Evolutionary conservation across 805 yeast species (phyloP), one percentile per base, ranked within the genome.

Genomic region (Starmerella tilneyi): DNA sequence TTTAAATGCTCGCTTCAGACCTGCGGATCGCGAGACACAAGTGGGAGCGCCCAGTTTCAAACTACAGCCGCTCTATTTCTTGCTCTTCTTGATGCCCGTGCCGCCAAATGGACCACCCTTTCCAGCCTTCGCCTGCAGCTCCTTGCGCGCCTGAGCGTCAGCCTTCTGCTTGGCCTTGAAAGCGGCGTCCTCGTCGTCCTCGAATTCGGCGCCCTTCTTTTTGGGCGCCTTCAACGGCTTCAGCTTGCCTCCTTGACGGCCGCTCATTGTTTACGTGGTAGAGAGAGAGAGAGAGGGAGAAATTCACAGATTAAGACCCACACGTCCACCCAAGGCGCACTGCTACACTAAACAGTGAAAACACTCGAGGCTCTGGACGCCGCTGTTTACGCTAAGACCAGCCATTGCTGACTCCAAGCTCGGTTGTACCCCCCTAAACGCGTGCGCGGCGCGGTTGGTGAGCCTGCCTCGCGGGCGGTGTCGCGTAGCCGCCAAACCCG

Each of bases 211-310:
- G 75, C 85, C 85, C 80, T 81, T 77, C 70, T 84, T 89, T 69
- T 84, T 89, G 56, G 89, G 82, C 8, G 78, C 78, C 75, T 81
- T 81, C 56, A 82, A 71, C 42, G 79, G 96, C 78, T 88, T 88
- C 49, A 88, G 78, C 65, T 88, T 88, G 61, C 96, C 96, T 62
- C 96, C 96, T 73, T 88, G 96, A 71, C 96, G 86, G 59, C 94
- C 86, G 41, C 95, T 85, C 95, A 86, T 85, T 24, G 15, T n/a
- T n/a, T n/a, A n/a, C n/a, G n/a, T n/a, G n/a, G n/a, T n/a, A n/a
- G n/a, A n/a, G n/a, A n/a, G n/a, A n/a, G n/a, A n/a, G n/a, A n/a
- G n/a, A n/a, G n/a, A n/a, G n/a, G n/a, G n/a, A n/a, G n/a, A n/a
- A n/a, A n/a, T n/a, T n/a, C n/a, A n/a, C 37, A 13, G 38, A 34